These are phyloP conservation scores for Turritis glabra DNA, from an alignment of 345 rosid species.

Conservation along the genomic window DNA sequence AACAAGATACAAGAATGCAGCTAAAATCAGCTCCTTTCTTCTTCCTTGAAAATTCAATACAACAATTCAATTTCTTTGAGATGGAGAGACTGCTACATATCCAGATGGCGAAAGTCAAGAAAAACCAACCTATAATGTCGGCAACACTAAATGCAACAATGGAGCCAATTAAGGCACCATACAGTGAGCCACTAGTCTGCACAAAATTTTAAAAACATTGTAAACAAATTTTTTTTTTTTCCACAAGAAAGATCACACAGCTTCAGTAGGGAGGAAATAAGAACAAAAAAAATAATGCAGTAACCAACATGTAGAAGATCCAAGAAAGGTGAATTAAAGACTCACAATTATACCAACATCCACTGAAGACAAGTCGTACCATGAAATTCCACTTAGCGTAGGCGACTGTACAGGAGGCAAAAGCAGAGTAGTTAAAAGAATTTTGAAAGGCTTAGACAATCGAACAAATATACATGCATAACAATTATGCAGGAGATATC, in stretches of 20 bases:
- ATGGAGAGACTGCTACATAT: conserved; percentile 15
- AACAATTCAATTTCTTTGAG: conserved; percentile 30
- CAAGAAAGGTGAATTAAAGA: conserved; percentile 31
- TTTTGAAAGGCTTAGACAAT: neutral
- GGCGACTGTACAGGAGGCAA: conserved; percentile 67
- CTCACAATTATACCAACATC: conserved; percentile 94
- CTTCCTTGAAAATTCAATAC: conserved; percentile 59
- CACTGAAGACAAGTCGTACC: conserved; percentile 83
- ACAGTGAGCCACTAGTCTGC: conserved; percentile 99
- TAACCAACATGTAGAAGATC: conserved; percentile 7
- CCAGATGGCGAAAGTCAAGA: neutral
- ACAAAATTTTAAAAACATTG: conserved; percentile 24
- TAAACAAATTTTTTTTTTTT: neutral
- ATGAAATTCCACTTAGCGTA: conserved; percentile 70
- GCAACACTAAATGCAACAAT: conserved; percentile 82
- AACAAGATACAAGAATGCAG: conserved; percentile 69
- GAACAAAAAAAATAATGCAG: neutral
- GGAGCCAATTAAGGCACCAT: conserved; percentile 96
- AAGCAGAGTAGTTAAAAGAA: conserved; percentile 12
- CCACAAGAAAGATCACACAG: conserved; percentile 13
- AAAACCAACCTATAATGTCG: conserved; percentile 71
- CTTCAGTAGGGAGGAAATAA: conserved; percentile 4
- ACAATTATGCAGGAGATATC: neutral
- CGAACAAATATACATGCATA: neutral
- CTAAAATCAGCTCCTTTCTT: conserved; percentile 79